These are phyloP conservation scores for Senecio squalidus DNA, from an alignment of 140 eudicot genomes.

Conservation along the genomic window DNA sequence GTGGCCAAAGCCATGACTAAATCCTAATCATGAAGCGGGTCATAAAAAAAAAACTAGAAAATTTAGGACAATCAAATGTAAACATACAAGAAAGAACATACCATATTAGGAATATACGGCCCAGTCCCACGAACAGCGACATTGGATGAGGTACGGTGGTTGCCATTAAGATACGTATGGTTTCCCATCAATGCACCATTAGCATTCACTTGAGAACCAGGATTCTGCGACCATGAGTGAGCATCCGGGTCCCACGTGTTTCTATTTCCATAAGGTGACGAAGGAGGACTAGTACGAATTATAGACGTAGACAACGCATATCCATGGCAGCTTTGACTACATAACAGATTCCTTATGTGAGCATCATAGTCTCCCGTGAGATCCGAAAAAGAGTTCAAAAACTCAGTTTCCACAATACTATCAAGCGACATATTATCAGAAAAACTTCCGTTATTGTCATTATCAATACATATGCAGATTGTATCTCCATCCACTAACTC, in stretches of 20 bases:
- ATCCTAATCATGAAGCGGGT: too few species aligned
- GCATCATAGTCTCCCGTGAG: slow-evolving; percentile 81
- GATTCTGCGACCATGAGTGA: slow-evolving; percentile 23
- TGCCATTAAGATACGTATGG: slow-evolving; percentile 14
- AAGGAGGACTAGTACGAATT: slow-evolving; percentile 27
- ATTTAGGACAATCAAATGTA: too few species aligned
- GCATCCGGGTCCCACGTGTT: slow-evolving; percentile 37
- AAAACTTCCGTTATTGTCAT: slow-evolving; percentile 12
- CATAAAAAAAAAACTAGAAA: neutral
- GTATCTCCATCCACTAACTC: slow-evolving; percentile 29
- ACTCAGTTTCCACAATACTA: slow-evolving; percentile 37
- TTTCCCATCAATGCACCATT: slow-evolving; percentile 26
- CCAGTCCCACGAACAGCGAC: slow-evolving; percentile 51
- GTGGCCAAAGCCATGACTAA: too few species aligned
- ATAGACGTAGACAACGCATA: slow-evolving; percentile 24
- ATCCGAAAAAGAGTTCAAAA: slow-evolving; percentile 60
- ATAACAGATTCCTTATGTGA: slow-evolving; percentile 61
- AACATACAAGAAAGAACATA: slow-evolving; percentile 13
- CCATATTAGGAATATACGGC: slow-evolving; percentile 54
- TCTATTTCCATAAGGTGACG: slow-evolving; percentile 28
- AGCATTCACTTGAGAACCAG: slow-evolving; percentile 21
- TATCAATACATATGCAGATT: slow-evolving; percentile 16
- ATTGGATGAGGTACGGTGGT: slow-evolving; percentile 6
- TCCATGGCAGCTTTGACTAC: slow-evolving; percentile 62
- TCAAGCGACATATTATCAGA: slow-evolving; percentile 33